phyloP scores from a whole-genome alignment of 2,329 filamentous ascomycete species.

The Nemania sp. region DNA sequence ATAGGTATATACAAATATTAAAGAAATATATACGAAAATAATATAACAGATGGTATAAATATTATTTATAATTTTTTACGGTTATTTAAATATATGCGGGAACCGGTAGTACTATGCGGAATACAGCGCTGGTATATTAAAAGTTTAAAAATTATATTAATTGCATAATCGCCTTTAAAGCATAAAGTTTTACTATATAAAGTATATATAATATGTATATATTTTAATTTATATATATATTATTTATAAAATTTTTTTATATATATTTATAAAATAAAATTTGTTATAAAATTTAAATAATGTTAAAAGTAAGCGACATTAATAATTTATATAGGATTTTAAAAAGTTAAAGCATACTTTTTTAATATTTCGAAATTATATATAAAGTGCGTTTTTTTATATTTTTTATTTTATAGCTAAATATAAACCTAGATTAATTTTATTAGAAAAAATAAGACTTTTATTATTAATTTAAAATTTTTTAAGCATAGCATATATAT shows the following conservation, averaged over 20 bases:
- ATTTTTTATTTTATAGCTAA: neutral
- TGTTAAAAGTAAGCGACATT: neutral
- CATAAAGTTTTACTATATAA: too few species aligned
- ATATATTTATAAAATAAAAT: neutral
- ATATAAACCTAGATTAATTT: neutral
- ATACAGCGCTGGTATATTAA: neutral
- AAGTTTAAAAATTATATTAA: neutral
- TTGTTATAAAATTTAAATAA: neutral
- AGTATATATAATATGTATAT: too few species aligned
- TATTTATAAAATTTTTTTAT: neutral
- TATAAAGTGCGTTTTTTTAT: neutral
- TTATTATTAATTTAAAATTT: neutral
- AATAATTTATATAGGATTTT: slow-evolving; percentile 3
- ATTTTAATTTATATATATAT: neutral
- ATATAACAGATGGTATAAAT: neutral
- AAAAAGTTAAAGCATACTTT: neutral
- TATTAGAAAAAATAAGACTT: neutral
- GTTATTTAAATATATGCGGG: neutral
- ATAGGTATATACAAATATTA: neutral
- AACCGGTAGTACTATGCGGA: neutral
- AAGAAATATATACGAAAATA: neutral
- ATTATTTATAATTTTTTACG: neutral
- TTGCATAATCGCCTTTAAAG: too few species aligned
- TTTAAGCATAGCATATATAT: too few species aligned
- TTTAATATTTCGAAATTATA: neutral